Conservation (phyloP, 2,329 filamentous ascomycete genomes). For the Aspergillus pseudotamarii region DNA sequence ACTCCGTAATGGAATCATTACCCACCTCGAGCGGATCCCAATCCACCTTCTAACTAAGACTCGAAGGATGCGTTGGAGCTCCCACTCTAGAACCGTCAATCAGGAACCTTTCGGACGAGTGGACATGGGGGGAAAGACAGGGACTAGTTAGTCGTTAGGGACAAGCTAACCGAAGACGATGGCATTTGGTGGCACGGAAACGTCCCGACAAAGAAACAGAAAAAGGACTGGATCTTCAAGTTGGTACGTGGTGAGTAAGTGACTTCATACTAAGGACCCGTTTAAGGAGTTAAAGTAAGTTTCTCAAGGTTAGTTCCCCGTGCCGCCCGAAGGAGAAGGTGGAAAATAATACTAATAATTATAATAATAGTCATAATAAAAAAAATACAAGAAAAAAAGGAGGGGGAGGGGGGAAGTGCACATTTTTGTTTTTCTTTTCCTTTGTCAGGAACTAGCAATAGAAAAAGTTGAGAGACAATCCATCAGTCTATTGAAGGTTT, state of each 20-base stretch:
- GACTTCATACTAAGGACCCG: slow-evolving; percentile 5
- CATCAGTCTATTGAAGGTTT: not conserved
- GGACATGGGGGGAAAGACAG: not conserved
- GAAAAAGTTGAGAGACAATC: not conserved
- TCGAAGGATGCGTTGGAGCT: slow-evolving; percentile 13
- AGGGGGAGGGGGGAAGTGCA: not conserved
- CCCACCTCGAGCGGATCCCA: slow-evolving; percentile 24
- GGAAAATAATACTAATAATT: not conserved
- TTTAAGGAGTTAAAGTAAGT: slow-evolving; percentile 4
- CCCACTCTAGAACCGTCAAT: slow-evolving; percentile 14
- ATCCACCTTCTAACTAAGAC: slow-evolving; percentile 16
- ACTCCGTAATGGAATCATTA: slow-evolving; percentile 22
- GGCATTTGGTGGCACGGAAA: slow-evolving; percentile 12
- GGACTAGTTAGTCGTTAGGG: slow-evolving; percentile 8
- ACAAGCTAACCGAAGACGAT: slow-evolving; percentile 1
- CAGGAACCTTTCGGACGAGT: slow-evolving; percentile 16
- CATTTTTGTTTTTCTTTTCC: not conserved
- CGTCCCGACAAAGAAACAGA: slow-evolving; percentile 11
- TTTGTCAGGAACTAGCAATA: not conserved
- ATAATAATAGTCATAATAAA: not conserved
- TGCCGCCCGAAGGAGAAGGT: slow-evolving; percentile 9
- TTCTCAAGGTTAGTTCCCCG: slow-evolving; percentile 5
- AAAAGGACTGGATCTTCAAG: slow-evolving; percentile 13
- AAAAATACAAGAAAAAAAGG: not conserved
- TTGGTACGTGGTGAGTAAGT: slow-evolving; percentile 5